A percentile compares a stretch with the other conserved stretches of the same genome.
Evolutionary conservation across 2,329 filamentous ascomycete species (phyloP).

Genomic region (Fusarium lateritium): DNA sequence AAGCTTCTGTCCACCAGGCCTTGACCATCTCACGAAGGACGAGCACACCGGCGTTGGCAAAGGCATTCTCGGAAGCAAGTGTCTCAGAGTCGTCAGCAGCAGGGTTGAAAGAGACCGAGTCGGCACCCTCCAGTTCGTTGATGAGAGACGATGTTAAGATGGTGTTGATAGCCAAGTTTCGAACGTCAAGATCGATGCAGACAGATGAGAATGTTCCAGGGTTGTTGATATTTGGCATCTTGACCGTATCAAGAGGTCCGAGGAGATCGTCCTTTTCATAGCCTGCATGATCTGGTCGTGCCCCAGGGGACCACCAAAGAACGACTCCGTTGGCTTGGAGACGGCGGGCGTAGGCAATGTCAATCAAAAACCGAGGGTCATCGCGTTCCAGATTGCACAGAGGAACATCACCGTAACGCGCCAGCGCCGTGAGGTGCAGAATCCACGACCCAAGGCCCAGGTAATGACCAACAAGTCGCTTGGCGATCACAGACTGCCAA

Average conservation of each 20-base stretch:
- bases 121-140: conserved; percentile 93
- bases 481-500: conserved; percentile 92
- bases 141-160: conserved; percentile 96
- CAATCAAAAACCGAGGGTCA: conserved; percentile 94
- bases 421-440: conserved; percentile 86
- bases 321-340: conserved; percentile 94
- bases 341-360: conserved; percentile 92
- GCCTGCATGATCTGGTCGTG: conserved; percentile 93
- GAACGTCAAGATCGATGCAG: conserved; percentile 93
- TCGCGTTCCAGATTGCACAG: conserved; percentile 96
- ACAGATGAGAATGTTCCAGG: conserved; percentile 95
- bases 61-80: conserved; percentile 89
- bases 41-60: conserved; percentile 90
- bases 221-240: conserved; percentile 94
- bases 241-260: conserved; percentile 85
- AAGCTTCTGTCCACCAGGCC: conserved; percentile 97
- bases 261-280: conserved; percentile 94
- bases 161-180: conserved; percentile 97
- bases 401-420: conserved; percentile 93
- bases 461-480: conserved; percentile 89
- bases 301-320: conserved; percentile 93
- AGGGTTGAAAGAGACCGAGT: conserved; percentile 86
- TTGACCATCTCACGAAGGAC: conserved; percentile 99
- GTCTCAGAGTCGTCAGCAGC: conserved; percentile 61
- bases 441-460: conserved; percentile 95